Conservation (phyloP, 768 basidiomycete genomes). For the Lactarius tabidus region DNA sequence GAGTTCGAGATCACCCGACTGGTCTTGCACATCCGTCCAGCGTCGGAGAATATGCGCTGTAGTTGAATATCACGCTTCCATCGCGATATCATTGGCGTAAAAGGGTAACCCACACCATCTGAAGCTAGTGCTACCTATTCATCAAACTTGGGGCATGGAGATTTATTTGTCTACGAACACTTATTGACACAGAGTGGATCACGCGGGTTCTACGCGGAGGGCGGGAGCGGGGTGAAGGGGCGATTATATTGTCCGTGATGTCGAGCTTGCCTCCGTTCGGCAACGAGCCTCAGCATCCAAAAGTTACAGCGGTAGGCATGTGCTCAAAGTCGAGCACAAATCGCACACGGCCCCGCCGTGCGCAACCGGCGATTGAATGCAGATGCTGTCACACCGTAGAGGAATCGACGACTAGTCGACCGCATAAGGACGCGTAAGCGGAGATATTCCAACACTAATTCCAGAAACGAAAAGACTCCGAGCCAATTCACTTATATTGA, state of each 20-base stretch:
- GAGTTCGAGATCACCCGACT: no score
- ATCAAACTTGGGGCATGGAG: slow-evolving; percentile 52
- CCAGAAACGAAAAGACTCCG: slow-evolving; percentile 42
- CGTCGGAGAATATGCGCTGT: slow-evolving; percentile 41
- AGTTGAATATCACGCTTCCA: slow-evolving; percentile 42
- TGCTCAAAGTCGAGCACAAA: slow-evolving; percentile 50
- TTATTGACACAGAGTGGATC: slow-evolving; percentile 41
- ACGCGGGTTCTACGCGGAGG: background rate
- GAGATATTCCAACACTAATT: slow-evolving; percentile 42
- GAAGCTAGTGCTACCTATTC: slow-evolving; percentile 30
- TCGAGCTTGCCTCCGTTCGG: slow-evolving; percentile 57
- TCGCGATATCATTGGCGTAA: background rate
- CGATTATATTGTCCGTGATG: slow-evolving; percentile 58
- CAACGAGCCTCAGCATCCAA: slow-evolving; percentile 57
- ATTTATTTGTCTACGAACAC: slow-evolving; percentile 44
- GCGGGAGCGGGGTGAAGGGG: background rate
- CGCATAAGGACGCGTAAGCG: slow-evolving; percentile 28
- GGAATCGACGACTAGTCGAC: no score
- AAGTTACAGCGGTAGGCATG: slow-evolving; percentile 59
- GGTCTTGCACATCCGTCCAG: no score
- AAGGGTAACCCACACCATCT: slow-evolving; percentile 46
- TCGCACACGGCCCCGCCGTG: slow-evolving; percentile 41
- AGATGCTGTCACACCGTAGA: slow-evolving; percentile 53
- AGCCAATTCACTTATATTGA: slow-evolving; percentile 17
- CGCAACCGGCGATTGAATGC: slow-evolving; percentile 44